These are phyloP conservation scores for Acaromyces ingoldii DNA, from an alignment of 1,284 basidiomycete species.

Conservation along the genomic window DNA sequence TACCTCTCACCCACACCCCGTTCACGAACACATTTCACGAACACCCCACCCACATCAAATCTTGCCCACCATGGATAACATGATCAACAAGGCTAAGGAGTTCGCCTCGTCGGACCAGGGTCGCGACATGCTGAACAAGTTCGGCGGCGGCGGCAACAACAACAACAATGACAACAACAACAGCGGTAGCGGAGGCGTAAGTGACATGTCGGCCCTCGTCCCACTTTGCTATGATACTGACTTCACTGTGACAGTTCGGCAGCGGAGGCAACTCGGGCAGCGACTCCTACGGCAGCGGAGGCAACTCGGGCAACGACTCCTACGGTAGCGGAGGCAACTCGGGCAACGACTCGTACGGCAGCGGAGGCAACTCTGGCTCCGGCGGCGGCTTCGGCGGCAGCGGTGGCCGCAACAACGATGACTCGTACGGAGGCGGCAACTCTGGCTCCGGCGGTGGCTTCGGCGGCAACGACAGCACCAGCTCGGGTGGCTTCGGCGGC, in stretches of 20 bases:
- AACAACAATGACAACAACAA: conserved; percentile 13
- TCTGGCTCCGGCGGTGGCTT: not conserved
- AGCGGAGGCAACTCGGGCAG: conserved; percentile 5
- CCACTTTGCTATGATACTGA: too few relatives aligned
- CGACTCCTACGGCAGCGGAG: conserved; percentile 8
- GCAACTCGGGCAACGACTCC: conserved; percentile 12
- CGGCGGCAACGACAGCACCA: conserved; percentile 7
- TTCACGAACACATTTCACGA: too few relatives aligned
- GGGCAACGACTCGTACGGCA: conserved; percentile 10
- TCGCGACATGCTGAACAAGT: conserved; percentile 22
- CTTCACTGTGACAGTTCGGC: too few relatives aligned
- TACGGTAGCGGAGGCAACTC: conserved; percentile 6
- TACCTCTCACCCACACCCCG: too few relatives aligned
- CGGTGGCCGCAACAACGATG: conserved; percentile 9
- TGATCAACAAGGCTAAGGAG: conserved; percentile 42
- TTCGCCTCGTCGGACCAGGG: conserved; percentile 32
- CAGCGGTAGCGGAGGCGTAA: too few relatives aligned
- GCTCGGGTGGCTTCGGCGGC: conserved; percentile 6
- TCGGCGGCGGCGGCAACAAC: conserved; percentile 22
- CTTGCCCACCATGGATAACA: conserved; percentile 35
- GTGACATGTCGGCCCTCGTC: too few relatives aligned
- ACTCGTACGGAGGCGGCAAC: conserved; percentile 6
- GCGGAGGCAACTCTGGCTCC: conserved; percentile 8
- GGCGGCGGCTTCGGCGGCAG: conserved; percentile 8
- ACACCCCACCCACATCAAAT: too few relatives aligned